Base-by-base conservation (phyloP, 768 basidiomycete species). In the Grammothele lineata region DNA sequence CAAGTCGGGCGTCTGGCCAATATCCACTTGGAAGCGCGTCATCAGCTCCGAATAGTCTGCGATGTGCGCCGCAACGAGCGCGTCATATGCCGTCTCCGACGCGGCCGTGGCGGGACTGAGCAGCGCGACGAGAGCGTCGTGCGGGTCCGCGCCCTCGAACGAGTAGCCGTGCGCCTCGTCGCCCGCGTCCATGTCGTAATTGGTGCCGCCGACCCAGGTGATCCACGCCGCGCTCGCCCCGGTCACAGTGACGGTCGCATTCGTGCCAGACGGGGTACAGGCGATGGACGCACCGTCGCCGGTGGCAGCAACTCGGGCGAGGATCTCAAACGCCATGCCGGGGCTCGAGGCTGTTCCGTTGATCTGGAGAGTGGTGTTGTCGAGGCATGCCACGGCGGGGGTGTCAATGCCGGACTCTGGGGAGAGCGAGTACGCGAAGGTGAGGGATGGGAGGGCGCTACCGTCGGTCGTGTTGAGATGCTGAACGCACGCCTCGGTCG, bases 171-270 rank as follows among this genome's bases (percentile, higher is more conserved):
- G 71, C 12, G 72, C 71, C 3, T 66, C 68, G 51, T 77, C 73
- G 24, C 86, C 86, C 1, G 84, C 79, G 51, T 76, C 62, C 62
- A 80, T 77, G 50, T 77, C 69, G 59, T 81, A 88, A 38, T 87
- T 74, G 14, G 87, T 88, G 23, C 73, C 83, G n/a, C 85, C 86
- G 15, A 80, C 76, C 84, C 85, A 87, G 6, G 78, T 76, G 54
- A 87, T 64, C 81, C 79, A 85, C 0, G 80, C 71, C 48, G 81
- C 79, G 2, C 66, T 66, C 22, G 75, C 68, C 17, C 68, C 65
- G 6, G 59, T 61, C 12, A 87, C 69, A 25, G 63, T 64, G 18
- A 87, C 46, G 1, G 75, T 75, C 19, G 74, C 73, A 42, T 65
- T 40, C 14, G 55, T 26, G 9, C 58, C 58, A 21, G 60, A 38